phyloP scores from a whole-genome alignment of 2,329 filamentous ascomycete species.

The Westerdykella aurantiaca region DNA sequence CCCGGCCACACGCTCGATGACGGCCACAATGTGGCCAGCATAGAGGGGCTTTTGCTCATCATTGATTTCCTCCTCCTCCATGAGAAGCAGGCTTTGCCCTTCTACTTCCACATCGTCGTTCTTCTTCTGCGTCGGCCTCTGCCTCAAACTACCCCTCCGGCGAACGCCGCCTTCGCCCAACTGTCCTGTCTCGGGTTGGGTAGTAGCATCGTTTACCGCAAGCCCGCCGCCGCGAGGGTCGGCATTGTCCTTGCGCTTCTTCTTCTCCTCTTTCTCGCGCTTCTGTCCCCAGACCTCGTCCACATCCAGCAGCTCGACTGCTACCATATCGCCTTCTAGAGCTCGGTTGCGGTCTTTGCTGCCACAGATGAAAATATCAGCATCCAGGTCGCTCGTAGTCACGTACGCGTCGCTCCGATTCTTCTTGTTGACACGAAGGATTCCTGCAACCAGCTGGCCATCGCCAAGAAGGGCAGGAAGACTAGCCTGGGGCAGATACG shows the following conservation, averaged over 20 bases:
- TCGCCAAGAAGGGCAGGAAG: conserved; percentile 84
- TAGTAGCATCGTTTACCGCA: conserved; percentile 58
- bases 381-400: conserved; percentile 87
- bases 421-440: conserved; percentile 98
- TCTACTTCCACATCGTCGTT: conserved; percentile 99
- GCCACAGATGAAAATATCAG: conserved; percentile 98
- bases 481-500: conserved; percentile 91
- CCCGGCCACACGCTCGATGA: conserved; percentile 92
- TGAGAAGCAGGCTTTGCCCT: conserved; percentile 89
- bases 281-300: conserved; percentile 99
- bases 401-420: conserved; percentile 98
- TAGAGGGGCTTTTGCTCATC: conserved; percentile 97
- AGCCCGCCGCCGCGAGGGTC: conserved; percentile 78
- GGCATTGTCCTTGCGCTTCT: conserved; percentile 98
- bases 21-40: conserved; percentile 92
- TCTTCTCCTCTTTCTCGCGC: conserved; percentile 99
- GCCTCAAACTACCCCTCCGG: conserved; percentile 87
- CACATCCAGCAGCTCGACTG: conserved; percentile 91
- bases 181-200: conserved; percentile 54
- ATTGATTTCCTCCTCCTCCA: conserved; percentile 97
- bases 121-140: conserved; percentile 98
- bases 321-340: conserved; percentile 90
- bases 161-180: conserved; percentile 78
- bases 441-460: conserved; percentile 91
- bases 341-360: conserved; percentile 98